Conservation (phyloP, 2,329 filamentous ascomycete genomes). For the Colletotrichum sp. region DNA sequence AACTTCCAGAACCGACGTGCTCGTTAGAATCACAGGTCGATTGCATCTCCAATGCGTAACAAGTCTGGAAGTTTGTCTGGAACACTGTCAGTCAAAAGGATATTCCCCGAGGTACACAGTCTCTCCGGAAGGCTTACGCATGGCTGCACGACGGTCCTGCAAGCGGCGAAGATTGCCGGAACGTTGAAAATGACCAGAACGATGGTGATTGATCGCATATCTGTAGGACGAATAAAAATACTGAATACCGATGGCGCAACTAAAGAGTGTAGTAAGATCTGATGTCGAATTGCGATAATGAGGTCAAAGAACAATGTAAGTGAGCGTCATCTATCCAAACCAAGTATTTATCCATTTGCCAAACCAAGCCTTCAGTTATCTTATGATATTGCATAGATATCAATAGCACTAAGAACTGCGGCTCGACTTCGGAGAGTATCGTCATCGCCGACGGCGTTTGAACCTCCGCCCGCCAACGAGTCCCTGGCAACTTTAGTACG, state of each 20-base stretch:
- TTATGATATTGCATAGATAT: fast-evolving
- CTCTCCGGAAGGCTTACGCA: background rate
- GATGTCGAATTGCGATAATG: background rate
- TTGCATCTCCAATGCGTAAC: background rate
- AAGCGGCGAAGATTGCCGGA: background rate
- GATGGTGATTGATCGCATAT: background rate
- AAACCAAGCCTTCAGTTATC: background rate
- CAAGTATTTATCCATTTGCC: background rate
- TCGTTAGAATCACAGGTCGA: background rate
- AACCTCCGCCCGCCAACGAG: background rate
- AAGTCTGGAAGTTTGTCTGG: background rate
- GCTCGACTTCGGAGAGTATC: background rate
- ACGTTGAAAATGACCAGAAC: background rate
- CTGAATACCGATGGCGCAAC: background rate
- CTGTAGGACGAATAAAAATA: too few relatives aligned
- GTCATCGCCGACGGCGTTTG: background rate
- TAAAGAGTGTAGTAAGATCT: background rate
- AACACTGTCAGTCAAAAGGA: fast-evolving
- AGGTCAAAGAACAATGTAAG: background rate
- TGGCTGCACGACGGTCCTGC: background rate
- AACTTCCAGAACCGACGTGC: background rate
- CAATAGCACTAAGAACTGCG: background rate
- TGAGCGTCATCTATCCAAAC: background rate
- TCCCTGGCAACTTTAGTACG: background rate
- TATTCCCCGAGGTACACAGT: background rate